Evolutionary conservation across 805 yeast genomes (phyloP), one percentile per base, ranked within the genome.

Genomic region (Sugiyamaella marilandica): DNA sequence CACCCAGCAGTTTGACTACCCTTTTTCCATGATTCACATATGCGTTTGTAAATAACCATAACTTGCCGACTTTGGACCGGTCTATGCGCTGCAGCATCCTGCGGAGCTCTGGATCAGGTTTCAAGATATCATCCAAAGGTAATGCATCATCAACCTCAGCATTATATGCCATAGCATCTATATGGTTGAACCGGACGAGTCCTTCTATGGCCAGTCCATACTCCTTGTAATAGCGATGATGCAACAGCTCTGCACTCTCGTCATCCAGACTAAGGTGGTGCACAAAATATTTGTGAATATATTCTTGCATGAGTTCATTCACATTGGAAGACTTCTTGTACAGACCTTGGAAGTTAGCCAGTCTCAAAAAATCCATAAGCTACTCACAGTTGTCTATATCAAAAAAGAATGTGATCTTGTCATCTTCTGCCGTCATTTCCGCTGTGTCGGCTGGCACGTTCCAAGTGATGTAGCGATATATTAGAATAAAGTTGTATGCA

Each of bases 131-230:
- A 55, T 88, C 91, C 63, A 92, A 75, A 8, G 97, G 97, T 45
- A 92, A 74, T 0, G 97, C 83, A 66, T 92, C 99, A 70, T 92
- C 99, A 13, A 92, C 98, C 60, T 84, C 79, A 45, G 77, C 75
- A 69, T 92, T 92, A 70, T 92, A 92, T 59, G 87, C 94, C 68
- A 92, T 64, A 5, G 97, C 97, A 66, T 92, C 86, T 18, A 91
- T 86, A 57, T 82, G 81, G 59, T 80, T 80, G 60, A 71, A 71
- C 61, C 74, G 68, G 18, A 80, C 83, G 45, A 92, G 74, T 0
- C 99, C 99, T 68, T 92, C 96, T 49, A 92, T 81, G 0, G 98
- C 97, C 55, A 92, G 75, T 1, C 99, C 99, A 63, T 90, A 92
- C 45, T 85, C 84, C 61, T 80, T 80, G 66, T 92, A 94, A 71